A percentile compares a stretch with the other conserved stretches of the same genome.
Conservation (phyloP, 306 rosid species). For the Pachyrhizus erosus region DNA sequence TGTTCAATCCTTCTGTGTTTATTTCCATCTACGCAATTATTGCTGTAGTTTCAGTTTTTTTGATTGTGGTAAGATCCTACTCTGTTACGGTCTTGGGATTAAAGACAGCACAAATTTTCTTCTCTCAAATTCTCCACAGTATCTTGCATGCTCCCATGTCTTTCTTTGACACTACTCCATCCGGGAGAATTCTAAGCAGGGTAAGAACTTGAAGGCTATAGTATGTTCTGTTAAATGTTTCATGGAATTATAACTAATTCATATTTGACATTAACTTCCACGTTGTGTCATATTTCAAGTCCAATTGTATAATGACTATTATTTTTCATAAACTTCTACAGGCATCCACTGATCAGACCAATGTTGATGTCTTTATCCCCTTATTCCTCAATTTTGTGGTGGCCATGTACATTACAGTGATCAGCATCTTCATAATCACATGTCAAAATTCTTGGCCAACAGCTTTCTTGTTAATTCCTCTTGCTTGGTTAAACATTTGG, state of each 20-base stretch:
- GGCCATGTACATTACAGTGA: conserved; percentile 76
- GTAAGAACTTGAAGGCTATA: conserved; percentile 54
- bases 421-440: conserved; percentile 68
- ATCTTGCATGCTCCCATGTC: conserved; percentile 97
- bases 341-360: conserved; percentile 98
- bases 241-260: not conserved
- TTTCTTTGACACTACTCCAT: conserved; percentile 97
- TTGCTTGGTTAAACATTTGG: conserved; percentile 89
- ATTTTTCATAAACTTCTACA: conserved; percentile 41
- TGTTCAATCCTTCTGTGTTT: conserved; percentile 65
- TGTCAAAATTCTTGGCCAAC: conserved; percentile 99
- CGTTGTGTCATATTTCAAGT: not conserved
- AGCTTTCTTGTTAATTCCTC: conserved; percentile 81
- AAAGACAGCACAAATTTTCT: conserved; percentile 77
- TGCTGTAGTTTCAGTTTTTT: conserved; percentile 50
- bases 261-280: not conserved
- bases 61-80: conserved; percentile 60
- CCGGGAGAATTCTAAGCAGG: conserved; percentile 93
- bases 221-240: not conserved
- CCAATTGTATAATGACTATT: not conserved
- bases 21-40: conserved; percentile 66
- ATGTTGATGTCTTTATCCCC: conserved; percentile 79
- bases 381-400: conserved; percentile 59
- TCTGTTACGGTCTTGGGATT: conserved; percentile 66
- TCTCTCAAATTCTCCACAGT: conserved; percentile 73